Evolutionary conservation across 805 yeast genomes (phyloP).

Genomic region (Kluyveromyces lactis): DNA sequence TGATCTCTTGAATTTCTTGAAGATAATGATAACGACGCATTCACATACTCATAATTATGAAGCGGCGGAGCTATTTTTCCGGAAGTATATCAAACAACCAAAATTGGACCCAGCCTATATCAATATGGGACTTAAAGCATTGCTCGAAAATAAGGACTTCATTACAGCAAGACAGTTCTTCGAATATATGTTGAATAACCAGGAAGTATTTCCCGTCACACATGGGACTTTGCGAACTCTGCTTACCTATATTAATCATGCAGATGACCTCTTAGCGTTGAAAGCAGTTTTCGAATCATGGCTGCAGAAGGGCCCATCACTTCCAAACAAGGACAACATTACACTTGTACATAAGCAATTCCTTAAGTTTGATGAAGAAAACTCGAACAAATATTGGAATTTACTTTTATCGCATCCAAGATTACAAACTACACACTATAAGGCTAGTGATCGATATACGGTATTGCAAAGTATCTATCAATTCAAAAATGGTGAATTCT

Average conservation of each 20-base stretch:
- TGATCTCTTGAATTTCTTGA: constrained; percentile 9
- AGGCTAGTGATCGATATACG: constrained; percentile 2
- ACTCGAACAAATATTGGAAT: constrained; percentile 4
- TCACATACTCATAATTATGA: constrained; percentile 14
- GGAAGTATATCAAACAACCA: constrained; percentile 21
- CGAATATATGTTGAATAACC: constrained; percentile 21
- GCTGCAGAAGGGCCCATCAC: constrained; percentile 10
- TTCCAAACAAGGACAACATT: constrained; percentile 7
- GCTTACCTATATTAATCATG: constrained; percentile 12
- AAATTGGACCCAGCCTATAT: constrained; percentile 14
- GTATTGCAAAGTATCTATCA: background rate
- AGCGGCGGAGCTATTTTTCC: constrained; percentile 20
- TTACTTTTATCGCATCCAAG: constrained; percentile 11
- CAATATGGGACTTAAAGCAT: constrained; percentile 21
- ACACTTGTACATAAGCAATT: constrained; percentile 18
- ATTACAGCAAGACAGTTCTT: constrained; percentile 26
- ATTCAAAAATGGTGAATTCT: background rate
- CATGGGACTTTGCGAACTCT: constrained; percentile 14
- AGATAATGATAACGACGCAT: constrained; percentile 14
- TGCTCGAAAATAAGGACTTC: constrained; percentile 20
- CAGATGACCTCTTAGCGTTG: constrained; percentile 15
- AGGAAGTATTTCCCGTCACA: constrained; percentile 22
- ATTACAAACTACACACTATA: constrained; percentile 13
- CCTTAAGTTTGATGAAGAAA: constrained; percentile 6
- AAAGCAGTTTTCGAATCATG: constrained; percentile 18